phyloP scores from a whole-genome alignment of 2,329 filamentous ascomycete species.

The Chaetomiaceae sp. region DNA sequence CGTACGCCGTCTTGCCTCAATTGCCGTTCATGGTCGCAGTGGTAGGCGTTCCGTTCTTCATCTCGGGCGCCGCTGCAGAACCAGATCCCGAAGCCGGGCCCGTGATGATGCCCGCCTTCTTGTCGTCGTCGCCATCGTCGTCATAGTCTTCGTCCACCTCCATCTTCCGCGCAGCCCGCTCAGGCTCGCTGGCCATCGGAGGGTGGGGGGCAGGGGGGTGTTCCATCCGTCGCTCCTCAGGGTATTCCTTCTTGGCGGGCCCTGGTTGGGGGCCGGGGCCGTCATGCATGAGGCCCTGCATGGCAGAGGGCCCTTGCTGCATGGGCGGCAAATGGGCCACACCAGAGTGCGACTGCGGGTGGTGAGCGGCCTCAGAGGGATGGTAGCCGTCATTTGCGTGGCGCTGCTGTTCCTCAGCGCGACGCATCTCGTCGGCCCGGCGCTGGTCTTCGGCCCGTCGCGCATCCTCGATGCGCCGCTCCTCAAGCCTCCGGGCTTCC shows the following conservation, averaged over 20 bases:
- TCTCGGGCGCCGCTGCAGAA: constrained; percentile 45
- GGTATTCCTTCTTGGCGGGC: constrained; percentile 48
- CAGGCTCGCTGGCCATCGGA: constrained; percentile 63
- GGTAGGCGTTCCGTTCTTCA: constrained; percentile 49
- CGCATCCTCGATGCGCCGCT: constrained; percentile 56
- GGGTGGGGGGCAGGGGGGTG: constrained; percentile 42
- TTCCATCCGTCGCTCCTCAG: constrained; percentile 54
- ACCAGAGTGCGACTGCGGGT: constrained; percentile 61
- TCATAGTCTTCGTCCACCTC: constrained; percentile 98
- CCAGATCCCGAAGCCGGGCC: constrained; percentile 42
- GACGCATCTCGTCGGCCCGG: constrained; percentile 51
- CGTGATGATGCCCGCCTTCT: constrained; percentile 45
- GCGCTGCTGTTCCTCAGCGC: constrained; percentile 60
- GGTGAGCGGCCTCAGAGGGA: constrained; percentile 87
- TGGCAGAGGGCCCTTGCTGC: constrained; percentile 54
- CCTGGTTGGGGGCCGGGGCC: constrained; percentile 41
- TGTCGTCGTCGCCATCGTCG: constrained; percentile 85
- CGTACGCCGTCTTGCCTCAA: constrained; percentile 3
- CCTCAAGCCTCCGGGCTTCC: constrained; percentile 62
- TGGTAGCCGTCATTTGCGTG: constrained; percentile 77
- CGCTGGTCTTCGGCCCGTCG: constrained; percentile 53
- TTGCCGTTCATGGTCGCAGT: constrained; percentile 44
- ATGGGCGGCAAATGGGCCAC: constrained; percentile 58
- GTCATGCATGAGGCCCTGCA: constrained; percentile 50
- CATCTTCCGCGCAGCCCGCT: constrained; percentile 83